Percentiles rank a stretch among this genome's conserved stretches.
phyloP scores from a whole-genome alignment of 164 flowering plant species.

The Euptelea pleiosperma region DNA sequence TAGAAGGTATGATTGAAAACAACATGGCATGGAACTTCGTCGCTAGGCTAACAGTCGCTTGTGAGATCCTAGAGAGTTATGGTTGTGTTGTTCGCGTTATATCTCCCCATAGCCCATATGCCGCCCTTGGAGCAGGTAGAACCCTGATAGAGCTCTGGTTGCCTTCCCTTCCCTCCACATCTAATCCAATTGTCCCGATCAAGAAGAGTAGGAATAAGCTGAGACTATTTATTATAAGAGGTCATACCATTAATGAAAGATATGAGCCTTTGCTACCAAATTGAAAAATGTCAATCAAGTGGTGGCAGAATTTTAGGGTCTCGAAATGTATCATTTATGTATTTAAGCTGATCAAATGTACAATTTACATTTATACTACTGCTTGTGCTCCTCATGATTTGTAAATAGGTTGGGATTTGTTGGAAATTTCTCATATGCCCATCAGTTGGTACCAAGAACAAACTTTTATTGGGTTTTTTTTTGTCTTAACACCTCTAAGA shows the following conservation, averaged over 20 bases:
- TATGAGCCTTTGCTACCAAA: not conserved
- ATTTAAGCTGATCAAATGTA: not conserved
- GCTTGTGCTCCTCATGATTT: slow-evolving; percentile 3
- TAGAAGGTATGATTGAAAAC: slow-evolving; percentile 69
- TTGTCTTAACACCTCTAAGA: too few relatives aligned
- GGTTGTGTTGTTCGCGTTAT: slow-evolving; percentile 83
- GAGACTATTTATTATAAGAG: too few relatives aligned
- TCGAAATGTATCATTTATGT: too few relatives aligned
- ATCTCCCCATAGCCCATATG: slow-evolving; percentile 63
- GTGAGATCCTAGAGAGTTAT: slow-evolving; percentile 86
- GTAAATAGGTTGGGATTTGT: slow-evolving; percentile 11
- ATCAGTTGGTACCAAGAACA: not conserved
- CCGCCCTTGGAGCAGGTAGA: slow-evolving; percentile 77
- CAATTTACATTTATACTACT: not conserved
- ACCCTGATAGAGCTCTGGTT: slow-evolving; percentile 90
- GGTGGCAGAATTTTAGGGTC: slow-evolving; percentile 9
- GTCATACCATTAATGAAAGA: not conserved
- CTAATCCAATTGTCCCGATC: slow-evolving; percentile 20
- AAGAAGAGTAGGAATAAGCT: slow-evolving; percentile 7
- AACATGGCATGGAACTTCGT: slow-evolving; percentile 97
- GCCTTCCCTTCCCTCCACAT: slow-evolving; percentile 40
- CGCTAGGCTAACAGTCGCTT: slow-evolving; percentile 84
- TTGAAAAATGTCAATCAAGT: not conserved
- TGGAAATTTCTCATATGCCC: too few relatives aligned
- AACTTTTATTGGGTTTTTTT: too few relatives aligned